Percentiles rank a stretch among this genome's conserved stretches.
Conservation (phyloP, 2,329 filamentous ascomycete species). For the Aspergillus puulaauensis region DNA sequence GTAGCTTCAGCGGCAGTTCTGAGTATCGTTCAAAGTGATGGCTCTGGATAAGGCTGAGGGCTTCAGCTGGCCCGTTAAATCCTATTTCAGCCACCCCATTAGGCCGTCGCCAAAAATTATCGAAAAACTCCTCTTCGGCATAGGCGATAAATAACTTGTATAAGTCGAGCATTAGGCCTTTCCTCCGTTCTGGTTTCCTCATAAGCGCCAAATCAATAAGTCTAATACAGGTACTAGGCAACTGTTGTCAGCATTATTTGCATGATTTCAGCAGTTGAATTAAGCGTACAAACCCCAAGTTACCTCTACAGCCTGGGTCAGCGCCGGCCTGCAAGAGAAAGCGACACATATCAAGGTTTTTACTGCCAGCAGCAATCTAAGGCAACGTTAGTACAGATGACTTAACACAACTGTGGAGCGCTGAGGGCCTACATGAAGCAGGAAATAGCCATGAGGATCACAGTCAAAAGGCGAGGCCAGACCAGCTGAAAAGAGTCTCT, state of each 20-base stretch:
- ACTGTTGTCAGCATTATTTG: too few relatives aligned
- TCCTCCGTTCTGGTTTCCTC: not conserved
- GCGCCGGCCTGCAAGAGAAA: not conserved
- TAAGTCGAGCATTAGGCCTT: not conserved
- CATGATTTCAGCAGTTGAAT: too few relatives aligned
- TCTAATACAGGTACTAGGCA: not conserved
- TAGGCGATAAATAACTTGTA: not conserved
- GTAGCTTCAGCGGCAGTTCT: not conserved
- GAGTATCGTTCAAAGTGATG: not conserved
- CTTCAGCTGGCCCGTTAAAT: not conserved
- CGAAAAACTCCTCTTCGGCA: not conserved
- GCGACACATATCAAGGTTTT: not conserved
- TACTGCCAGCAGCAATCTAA: not conserved
- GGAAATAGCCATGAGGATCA: not conserved
- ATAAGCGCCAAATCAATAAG: accelerated
- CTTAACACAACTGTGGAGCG: not conserved
- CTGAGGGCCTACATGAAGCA: not conserved
- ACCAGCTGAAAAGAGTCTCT: not conserved
- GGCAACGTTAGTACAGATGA: not conserved
- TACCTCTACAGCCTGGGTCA: not conserved
- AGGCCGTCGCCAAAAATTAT: not conserved
- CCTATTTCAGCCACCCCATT: not conserved
- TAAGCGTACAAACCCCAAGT: too few relatives aligned
- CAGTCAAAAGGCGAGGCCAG: not conserved
- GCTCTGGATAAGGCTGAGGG: not conserved